Evolutionary conservation across 345 rosid species (phyloP), one percentile per base, ranked within the genome.

Genomic region (Eucalyptus cladocalyx): DNA sequence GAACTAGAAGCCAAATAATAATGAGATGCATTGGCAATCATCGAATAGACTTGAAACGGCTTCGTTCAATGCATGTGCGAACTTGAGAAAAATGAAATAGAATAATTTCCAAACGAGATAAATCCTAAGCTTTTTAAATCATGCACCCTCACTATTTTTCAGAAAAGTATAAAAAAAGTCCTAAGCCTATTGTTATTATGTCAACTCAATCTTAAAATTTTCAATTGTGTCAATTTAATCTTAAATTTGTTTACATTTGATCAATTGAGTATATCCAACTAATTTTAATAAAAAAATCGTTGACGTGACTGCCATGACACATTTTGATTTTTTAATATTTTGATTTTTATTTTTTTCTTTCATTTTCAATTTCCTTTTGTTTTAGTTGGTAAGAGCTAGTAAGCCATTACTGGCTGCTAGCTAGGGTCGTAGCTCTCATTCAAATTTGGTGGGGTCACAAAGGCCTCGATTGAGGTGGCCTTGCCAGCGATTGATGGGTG

Each of bases 351-450:
- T 50, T 17, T 18, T 53, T 53, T 51, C 23, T 23, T 56, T 56
- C 24, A 0, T 56, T 56, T 56, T 56, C 6, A 56, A 9, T 56
- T 56, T 56, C 30, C 62, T 56, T 56, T 56, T 24, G 12, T 56
- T 56, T 56, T 56, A 1, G 62, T 4, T 21, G 28, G 28, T 24
- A 56, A 4, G 13, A 56, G 12, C 62, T 0, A 23, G 0, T 1
- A 24, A 56, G 62, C 12, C 30, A 9, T 21, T 4, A 24, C 12
- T 24, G 3, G 62, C 6, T 0, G 3, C 3, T 9, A 2, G 30
- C 28, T 1, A 56, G 3, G 0, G 1, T 56, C 1, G 28, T 0
- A 23, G 11, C 30, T 1, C 30, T 56, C 28, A 24, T 30, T 1
- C 13, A 56, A 56, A 24, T 23, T 6, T 9, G 0, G 11, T 56